Percentiles rank a stretch among this genome's conserved stretches.
phyloP scores from a whole-genome alignment of 78 protist species.

The Dictyostelium capitatum region DNA sequence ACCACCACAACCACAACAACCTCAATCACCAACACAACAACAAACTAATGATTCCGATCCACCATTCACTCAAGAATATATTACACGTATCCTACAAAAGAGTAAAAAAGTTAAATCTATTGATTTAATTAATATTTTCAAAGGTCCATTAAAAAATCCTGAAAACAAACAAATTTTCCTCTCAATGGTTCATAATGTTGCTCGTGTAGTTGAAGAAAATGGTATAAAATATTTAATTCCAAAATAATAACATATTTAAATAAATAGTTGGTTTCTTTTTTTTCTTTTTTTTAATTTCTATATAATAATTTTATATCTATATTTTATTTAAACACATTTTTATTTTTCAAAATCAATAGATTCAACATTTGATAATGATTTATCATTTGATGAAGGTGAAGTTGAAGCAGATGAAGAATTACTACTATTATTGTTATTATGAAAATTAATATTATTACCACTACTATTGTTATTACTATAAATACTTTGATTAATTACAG shows the following conservation, averaged over 20 bases:
- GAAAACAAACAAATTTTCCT: neutral
- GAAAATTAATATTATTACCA: neutral
- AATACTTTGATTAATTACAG: neutral
- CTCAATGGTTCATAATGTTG: slow-evolving; percentile 19
- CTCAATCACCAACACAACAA: slow-evolving; percentile 9
- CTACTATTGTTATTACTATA: neutral
- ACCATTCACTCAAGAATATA: slow-evolving; percentile 46
- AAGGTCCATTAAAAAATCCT: slow-evolving; percentile 35
- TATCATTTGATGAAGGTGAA: neutral
- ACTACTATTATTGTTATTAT: neutral
- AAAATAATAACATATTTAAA: slow-evolving; percentile 11
- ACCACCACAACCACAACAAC: neutral
- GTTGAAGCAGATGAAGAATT: slow-evolving; percentile 9
- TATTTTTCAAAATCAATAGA: neutral
- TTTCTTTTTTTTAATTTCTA: too few relatives aligned
- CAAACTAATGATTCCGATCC: neutral
- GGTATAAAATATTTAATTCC: slow-evolving; percentile 58
- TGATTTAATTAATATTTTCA: slow-evolving; percentile 41
- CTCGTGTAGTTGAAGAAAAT: slow-evolving; percentile 44
- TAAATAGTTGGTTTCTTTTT: neutral
- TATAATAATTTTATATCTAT: neutral
- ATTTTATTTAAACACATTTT: neutral
- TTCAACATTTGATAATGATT: neutral
- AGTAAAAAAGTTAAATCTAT: slow-evolving; percentile 30
- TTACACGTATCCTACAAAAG: slow-evolving; percentile 1